A percentile compares a stretch with the other conserved stretches of the same genome.
phyloP scores from a whole-genome alignment of 257 asterid genomes.

The Fraxinus quadrangulata region DNA sequence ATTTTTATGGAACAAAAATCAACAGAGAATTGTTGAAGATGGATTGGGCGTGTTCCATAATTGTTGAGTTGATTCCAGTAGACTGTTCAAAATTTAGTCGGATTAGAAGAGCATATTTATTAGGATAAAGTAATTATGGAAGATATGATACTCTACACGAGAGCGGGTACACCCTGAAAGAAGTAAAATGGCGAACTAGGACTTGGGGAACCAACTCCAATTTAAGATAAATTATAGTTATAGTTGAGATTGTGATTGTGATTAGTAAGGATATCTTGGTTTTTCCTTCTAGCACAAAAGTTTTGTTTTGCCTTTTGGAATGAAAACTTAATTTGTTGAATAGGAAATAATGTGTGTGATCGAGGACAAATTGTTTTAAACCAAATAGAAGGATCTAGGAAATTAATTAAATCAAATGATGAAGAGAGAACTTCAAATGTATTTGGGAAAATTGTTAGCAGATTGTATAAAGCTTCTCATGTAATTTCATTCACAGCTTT shows the following conservation, averaged over 20 bases:
- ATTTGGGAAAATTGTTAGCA: not conserved
- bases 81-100: not conserved
- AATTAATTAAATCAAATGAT: not conserved
- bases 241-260: not conserved
- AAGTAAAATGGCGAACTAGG: not conserved
- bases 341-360: not conserved
- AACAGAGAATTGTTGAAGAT: not conserved
- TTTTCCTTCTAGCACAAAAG: not conserved
- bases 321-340: not conserved
- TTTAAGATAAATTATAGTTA: not conserved
- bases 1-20: not conserved
- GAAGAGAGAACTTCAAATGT: not conserved
- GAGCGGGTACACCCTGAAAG: not conserved
- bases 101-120: not conserved
- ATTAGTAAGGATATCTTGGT: not conserved
- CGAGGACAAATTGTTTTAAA: not conserved
- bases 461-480: not conserved
- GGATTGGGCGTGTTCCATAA: not conserved
- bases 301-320: not conserved
- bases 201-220: not conserved
- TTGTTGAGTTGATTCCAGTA: not conserved
- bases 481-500: not conserved
- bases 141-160: not conserved
- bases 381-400: not conserved
- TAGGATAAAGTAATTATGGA: not conserved